phyloP scores from a whole-genome alignment of 305 asterid species.

The Rubia balearica region DNA sequence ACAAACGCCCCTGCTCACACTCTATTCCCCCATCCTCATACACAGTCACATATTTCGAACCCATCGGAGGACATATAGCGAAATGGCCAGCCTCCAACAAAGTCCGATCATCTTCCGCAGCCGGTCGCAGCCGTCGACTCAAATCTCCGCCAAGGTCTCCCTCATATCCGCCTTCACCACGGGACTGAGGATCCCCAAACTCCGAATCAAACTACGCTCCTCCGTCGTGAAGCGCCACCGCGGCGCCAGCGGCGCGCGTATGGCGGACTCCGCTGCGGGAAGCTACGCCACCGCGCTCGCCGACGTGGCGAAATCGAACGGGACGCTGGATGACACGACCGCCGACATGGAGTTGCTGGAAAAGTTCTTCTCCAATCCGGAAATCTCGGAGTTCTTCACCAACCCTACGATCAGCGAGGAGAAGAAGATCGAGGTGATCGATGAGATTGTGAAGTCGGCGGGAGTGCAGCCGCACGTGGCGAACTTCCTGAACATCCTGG shows the following conservation, averaged over 20 bases:
- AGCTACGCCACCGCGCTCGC: slow-evolving; percentile 79
- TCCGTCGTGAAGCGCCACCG: slow-evolving; percentile 25
- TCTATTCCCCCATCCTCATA: not conserved
- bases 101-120: slow-evolving; percentile 10
- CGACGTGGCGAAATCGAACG: slow-evolving; percentile 62
- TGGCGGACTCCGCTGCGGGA: slow-evolving; percentile 53
- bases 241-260: slow-evolving; percentile 45
- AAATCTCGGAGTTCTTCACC: slow-evolving; percentile 39
- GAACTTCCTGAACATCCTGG: slow-evolving; percentile 58
- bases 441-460: slow-evolving; percentile 41
- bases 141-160: slow-evolving; percentile 7
- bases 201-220: slow-evolving; percentile 37
- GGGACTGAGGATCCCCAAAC: slow-evolving; percentile 19
- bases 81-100: slow-evolving; percentile 55
- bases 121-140: slow-evolving; percentile 8
- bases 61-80: slow-evolving; percentile 4
- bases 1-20: slow-evolving; percentile 11
- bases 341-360: slow-evolving; percentile 58
- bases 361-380: slow-evolving; percentile 45
- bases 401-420: slow-evolving; percentile 46
- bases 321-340: slow-evolving; percentile 56
- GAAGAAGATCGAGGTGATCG: slow-evolving; percentile 40
- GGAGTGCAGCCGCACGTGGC: slow-evolving; percentile 59
- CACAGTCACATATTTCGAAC: slow-evolving; percentile 10
- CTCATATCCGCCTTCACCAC: slow-evolving; percentile 7